Conservation (phyloP, 371 early-diverging fungal species). For the Phascolomyces articulosus region DNA sequence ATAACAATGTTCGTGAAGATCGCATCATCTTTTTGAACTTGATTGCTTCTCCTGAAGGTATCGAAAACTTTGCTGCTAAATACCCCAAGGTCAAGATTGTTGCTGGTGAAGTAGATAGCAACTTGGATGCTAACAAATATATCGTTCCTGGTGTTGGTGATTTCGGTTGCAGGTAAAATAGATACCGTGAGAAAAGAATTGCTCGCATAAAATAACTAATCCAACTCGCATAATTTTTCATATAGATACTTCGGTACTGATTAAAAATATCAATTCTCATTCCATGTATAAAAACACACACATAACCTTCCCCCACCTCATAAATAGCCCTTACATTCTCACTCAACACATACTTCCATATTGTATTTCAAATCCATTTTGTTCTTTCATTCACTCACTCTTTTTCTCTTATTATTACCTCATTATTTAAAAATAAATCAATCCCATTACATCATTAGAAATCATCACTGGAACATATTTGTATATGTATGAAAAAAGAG, state of each 20-base stretch:
- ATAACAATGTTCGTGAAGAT: conserved; percentile 86
- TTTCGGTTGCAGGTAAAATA: conserved; percentile 75
- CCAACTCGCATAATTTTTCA: conserved; percentile 2
- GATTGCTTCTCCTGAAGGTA: conserved; percentile 85
- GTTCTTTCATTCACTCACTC: background rate
- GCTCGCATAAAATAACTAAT: background rate
- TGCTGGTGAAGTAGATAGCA: conserved; percentile 82
- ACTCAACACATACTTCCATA: too few species aligned
- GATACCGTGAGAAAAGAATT: too few species aligned
- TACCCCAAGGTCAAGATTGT: conserved; percentile 87
- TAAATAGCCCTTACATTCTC: too few species aligned
- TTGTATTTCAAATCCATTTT: background rate
- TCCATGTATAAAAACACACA: too few species aligned
- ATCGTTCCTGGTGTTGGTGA: conserved; percentile 95
- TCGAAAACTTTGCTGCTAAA: conserved; percentile 67
- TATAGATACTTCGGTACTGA: conserved; percentile 30
- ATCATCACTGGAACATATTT: too few species aligned
- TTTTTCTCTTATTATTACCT: background rate
- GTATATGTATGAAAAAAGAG: too few species aligned
- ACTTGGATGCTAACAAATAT: conserved; percentile 83
- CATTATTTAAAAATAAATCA: background rate
- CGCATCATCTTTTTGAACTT: conserved; percentile 85
- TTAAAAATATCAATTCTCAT: background rate
- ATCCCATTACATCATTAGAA: background rate
- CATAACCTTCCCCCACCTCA: too few species aligned